phyloP scores from a whole-genome alignment of 495 filamentous ascomycete genomes.

The Choiromyces venosus region DNA sequence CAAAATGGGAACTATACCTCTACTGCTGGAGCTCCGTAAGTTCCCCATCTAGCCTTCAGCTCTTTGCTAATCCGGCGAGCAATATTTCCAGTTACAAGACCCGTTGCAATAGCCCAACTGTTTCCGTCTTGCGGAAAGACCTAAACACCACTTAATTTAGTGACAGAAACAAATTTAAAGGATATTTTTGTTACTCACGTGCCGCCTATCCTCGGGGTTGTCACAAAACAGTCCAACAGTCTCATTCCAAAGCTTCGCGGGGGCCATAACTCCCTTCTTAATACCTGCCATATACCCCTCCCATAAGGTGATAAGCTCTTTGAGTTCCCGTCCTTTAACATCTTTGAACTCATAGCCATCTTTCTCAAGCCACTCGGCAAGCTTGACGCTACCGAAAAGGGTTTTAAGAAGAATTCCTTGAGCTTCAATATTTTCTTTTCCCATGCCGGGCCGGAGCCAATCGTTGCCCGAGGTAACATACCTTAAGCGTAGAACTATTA shows the following conservation, averaged over 20 bases:
- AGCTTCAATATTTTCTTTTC: constrained; percentile 50
- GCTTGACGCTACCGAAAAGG: constrained; percentile 41
- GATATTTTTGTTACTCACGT: constrained; percentile 1
- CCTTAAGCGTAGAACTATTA: constrained; percentile 44
- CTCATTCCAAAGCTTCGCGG: neutral
- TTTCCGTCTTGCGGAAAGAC: constrained; percentile 52
- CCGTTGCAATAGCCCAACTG: constrained; percentile 45
- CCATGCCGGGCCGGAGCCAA: constrained; percentile 52
- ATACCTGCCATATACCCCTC: neutral
- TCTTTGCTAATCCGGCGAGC: constrained; percentile 45
- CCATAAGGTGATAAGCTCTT: neutral
- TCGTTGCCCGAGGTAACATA: constrained; percentile 53
- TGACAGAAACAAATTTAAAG: neutral
- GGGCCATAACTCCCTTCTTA: neutral
- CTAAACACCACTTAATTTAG: neutral
- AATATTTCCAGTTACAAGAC: constrained; percentile 28
- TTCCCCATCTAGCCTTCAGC: constrained; percentile 53
- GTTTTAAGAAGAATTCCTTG: constrained; percentile 43
- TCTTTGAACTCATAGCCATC: constrained; percentile 4
- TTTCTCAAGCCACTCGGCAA: constrained; percentile 40
- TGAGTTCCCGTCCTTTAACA: neutral
- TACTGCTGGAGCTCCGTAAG: constrained; percentile 54
- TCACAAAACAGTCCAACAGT: neutral
- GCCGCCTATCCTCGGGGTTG: neutral
- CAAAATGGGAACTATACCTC: constrained; percentile 41